Conservation (phyloP, 306 rosid genomes). For the Cajanus cajan region DNA sequence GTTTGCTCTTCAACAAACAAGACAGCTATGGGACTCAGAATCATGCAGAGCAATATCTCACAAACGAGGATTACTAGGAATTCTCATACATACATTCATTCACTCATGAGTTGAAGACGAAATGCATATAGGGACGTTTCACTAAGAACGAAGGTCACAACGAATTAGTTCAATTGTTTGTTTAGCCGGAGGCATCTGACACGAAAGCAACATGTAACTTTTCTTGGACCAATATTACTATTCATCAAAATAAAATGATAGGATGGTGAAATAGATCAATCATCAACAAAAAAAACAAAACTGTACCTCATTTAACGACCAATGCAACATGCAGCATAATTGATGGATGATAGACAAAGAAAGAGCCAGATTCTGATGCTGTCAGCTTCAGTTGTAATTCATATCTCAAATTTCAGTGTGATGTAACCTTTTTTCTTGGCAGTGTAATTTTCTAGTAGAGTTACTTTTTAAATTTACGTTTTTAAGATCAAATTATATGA, state of each 20-base stretch:
- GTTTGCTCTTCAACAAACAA: too few relatives aligned
- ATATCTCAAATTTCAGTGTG: slow-evolving; percentile 14
- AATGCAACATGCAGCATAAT: slow-evolving; percentile 21
- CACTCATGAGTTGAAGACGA: not conserved
- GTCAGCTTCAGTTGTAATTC: slow-evolving; percentile 20
- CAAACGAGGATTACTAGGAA: too few relatives aligned
- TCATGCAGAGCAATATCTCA: too few relatives aligned
- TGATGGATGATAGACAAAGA: slow-evolving; percentile 27
- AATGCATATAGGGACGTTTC: not conserved
- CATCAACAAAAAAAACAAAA: slow-evolving; percentile 6
- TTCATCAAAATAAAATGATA: not conserved
- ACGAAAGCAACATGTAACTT: not conserved
- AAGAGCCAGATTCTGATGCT: slow-evolving; percentile 23
- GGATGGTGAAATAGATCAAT: slow-evolving; percentile 5
- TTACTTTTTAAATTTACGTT: too few relatives aligned
- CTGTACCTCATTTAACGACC: not conserved
- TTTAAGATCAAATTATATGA: too few relatives aligned
- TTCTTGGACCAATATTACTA: not conserved
- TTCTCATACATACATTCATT: too few relatives aligned
- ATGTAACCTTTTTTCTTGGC: not conserved
- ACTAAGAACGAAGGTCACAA: not conserved
- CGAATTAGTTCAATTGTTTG: not conserved
- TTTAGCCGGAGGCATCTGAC: not conserved
- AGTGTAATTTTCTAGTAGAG: not conserved
- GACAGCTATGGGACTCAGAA: too few relatives aligned